Conservation (phyloP, 2,329 filamentous ascomycete species). For the Colletotrichum sp. region DNA sequence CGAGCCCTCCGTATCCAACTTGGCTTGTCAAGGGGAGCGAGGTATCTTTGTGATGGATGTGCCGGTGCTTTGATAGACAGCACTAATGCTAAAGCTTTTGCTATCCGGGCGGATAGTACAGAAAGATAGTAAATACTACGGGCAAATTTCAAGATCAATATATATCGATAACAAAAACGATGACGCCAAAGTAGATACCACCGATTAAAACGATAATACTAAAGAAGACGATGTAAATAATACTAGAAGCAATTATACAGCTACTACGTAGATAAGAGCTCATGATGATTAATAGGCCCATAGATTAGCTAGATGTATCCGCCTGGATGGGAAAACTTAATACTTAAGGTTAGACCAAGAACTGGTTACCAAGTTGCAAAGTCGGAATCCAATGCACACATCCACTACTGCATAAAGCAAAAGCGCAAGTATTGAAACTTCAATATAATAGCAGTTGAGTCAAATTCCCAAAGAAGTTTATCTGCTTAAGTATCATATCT, state of each 20-base stretch:
- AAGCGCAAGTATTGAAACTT: background rate
- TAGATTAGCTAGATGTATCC: background rate
- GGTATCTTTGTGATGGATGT: background rate
- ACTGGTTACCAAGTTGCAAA: background rate
- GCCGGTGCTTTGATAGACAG: background rate
- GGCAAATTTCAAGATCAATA: too few relatives aligned
- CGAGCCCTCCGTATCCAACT: background rate
- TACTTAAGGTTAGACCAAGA: fast-evolving
- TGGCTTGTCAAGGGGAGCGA: background rate
- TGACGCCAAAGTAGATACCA: too few relatives aligned
- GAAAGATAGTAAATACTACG: too few relatives aligned
- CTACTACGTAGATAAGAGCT: too few relatives aligned
- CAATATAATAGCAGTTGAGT: background rate
- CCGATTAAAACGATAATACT: too few relatives aligned
- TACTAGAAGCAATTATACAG: too few relatives aligned
- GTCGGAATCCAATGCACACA: background rate
- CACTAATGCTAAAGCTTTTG: background rate
- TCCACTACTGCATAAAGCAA: background rate
- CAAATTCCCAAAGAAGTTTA: background rate
- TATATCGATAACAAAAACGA: too few relatives aligned
- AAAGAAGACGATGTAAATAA: too few relatives aligned
- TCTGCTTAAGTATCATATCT: background rate
- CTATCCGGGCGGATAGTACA: background rate
- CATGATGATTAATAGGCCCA: too few relatives aligned
- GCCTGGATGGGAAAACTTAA: fast-evolving